A percentile compares a stretch with the other conserved stretches of the same genome.
Evolutionary conservation across 2,329 filamentous ascomycete genomes (phyloP).

Genomic region (Colletotrichum siamense): DNA sequence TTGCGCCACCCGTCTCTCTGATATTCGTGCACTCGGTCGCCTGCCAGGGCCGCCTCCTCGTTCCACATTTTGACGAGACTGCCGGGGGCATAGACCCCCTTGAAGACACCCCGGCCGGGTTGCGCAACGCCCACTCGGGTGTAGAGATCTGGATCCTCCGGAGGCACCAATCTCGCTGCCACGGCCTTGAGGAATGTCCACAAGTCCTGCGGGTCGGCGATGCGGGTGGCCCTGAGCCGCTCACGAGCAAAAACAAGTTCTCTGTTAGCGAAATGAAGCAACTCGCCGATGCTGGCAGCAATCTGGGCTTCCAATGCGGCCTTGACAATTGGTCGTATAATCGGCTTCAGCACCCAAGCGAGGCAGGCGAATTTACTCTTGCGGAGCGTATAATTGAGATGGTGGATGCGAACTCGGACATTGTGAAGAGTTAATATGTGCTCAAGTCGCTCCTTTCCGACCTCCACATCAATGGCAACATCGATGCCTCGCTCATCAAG

Average conservation of each 20-base stretch:
- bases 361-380: slow-evolving; percentile 79
- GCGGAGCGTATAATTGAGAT: slow-evolving; percentile 79
- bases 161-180: slow-evolving; percentile 74
- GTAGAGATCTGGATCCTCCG: slow-evolving; percentile 78
- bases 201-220: slow-evolving; percentile 80
- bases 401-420: slow-evolving; percentile 84
- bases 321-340: slow-evolving; percentile 81
- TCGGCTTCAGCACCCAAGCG: slow-evolving; percentile 82
- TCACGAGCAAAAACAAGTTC: slow-evolving; percentile 89
- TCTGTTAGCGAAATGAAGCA: slow-evolving; percentile 77
- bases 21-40: slow-evolving; percentile 77
- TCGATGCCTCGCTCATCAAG: slow-evolving; percentile 90
- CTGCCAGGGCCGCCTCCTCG: slow-evolving; percentile 73
- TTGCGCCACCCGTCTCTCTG: slow-evolving; percentile 81
- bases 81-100: slow-evolving; percentile 84
- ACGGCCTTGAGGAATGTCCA: slow-evolving; percentile 85
- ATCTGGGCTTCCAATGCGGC: slow-evolving; percentile 82
- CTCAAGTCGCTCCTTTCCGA: slow-evolving; percentile 79
- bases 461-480: slow-evolving; percentile 82
- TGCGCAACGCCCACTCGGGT: slow-evolving; percentile 71
- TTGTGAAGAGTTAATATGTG: slow-evolving; percentile 79
- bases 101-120: slow-evolving; percentile 69
- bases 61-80: slow-evolving; percentile 92
- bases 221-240: slow-evolving; percentile 82
- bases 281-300: slow-evolving; percentile 71